Percentiles rank a stretch among this genome's conserved stretches.
These are phyloP conservation scores for Aspergillus texensis DNA, from an alignment of 2,329 filamentous ascomycete genomes.

Conservation along the genomic window DNA sequence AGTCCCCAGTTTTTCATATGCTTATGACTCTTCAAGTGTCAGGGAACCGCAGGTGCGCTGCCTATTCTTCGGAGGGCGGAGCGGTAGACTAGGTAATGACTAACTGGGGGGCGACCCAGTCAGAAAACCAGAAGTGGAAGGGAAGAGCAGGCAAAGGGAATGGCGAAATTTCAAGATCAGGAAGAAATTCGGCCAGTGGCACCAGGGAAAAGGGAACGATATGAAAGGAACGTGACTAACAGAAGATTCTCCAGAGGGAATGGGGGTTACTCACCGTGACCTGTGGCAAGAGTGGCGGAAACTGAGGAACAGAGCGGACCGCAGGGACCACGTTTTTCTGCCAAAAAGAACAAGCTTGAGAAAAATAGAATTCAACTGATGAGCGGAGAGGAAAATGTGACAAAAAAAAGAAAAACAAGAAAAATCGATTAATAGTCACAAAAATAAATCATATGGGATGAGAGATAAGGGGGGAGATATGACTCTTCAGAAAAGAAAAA, in stretches of 20 bases:
- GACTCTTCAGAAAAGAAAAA: not conserved
- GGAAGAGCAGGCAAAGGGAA: conserved; percentile 1
- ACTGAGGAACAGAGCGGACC: conserved; percentile 15
- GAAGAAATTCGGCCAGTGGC: not conserved
- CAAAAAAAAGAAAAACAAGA: not conserved
- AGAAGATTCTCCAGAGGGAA: not conserved
- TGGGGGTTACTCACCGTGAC: conserved; percentile 2
- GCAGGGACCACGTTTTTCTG: conserved; percentile 24
- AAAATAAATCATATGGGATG: not conserved
- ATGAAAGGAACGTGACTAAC: not conserved
- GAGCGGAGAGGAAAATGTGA: conserved; percentile 4
- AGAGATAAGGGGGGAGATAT: not conserved
- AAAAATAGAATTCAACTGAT: not conserved
- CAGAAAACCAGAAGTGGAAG: conserved; percentile 10
- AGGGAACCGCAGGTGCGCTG: conserved; percentile 21
- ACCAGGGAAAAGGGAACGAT: not conserved
- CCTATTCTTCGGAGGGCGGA: conserved; percentile 19
- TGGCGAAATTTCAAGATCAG: conserved; percentile 7
- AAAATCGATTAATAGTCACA: not conserved
- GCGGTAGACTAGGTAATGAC: conserved; percentile 15
- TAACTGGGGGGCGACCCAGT: conserved; percentile 15
- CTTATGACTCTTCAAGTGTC: conserved; percentile 8
- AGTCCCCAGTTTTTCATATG: not conserved
- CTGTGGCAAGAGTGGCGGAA: conserved; percentile 26
- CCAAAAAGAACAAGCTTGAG: not conserved